These are phyloP conservation scores for Cordyceps tenuipes DNA, from an alignment of 2,329 filamentous ascomycete genomes.

Conservation along the genomic window DNA sequence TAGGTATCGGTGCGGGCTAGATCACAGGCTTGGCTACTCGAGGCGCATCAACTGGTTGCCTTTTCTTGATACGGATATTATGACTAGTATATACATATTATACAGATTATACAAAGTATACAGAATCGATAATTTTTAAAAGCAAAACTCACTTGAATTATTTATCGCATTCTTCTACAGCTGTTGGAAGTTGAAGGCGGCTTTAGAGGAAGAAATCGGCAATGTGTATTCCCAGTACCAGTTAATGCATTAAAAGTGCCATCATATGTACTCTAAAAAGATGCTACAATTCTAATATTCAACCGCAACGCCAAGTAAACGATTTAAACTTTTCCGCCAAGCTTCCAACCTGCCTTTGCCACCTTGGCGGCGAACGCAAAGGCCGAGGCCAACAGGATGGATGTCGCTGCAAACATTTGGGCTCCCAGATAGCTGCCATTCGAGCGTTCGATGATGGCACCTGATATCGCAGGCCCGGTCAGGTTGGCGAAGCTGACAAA, in stretches of 20 bases:
- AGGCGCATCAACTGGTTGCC: constrained; percentile 6
- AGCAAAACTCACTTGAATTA: too few species aligned
- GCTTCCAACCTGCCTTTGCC: constrained; percentile 24
- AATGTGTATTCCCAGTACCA: background rate
- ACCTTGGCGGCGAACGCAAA: constrained; percentile 38
- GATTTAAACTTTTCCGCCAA: constrained; percentile 5
- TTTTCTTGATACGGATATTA: background rate
- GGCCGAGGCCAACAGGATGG: constrained; percentile 44
- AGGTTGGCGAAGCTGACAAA: constrained; percentile 23
- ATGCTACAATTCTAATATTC: background rate
- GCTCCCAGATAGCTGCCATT: constrained; percentile 16
- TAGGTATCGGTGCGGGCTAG: background rate
- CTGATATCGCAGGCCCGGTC: constrained; percentile 22
- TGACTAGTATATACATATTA: background rate
- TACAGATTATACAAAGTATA: too few species aligned
- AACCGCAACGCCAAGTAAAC: background rate
- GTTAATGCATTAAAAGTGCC: too few species aligned
- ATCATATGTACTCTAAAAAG: background rate
- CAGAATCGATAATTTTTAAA: too few species aligned
- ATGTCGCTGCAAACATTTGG: constrained; percentile 42
- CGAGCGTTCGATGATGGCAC: constrained; percentile 12
- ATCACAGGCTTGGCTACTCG: background rate
- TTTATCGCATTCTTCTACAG: too few species aligned
- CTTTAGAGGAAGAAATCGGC: background rate
- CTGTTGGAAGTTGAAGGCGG: too few species aligned